Base-by-base conservation (phyloP, 306 rosid genomes). In the Glycine tomentella region DNA sequence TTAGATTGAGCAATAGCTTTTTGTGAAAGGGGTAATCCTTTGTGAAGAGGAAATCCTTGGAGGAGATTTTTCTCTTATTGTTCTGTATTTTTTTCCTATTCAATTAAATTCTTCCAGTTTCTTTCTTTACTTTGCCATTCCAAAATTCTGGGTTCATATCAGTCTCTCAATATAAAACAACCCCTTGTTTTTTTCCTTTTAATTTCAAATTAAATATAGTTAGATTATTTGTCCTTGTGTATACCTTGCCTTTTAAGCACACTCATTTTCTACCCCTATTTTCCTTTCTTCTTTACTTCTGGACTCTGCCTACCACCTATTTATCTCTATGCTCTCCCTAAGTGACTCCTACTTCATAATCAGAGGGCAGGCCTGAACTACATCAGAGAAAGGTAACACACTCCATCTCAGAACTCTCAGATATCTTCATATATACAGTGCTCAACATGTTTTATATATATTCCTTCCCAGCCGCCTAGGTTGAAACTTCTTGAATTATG, bases 321-420 rank as follows among this genome's bases (percentile, higher is more conserved):
- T 0, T 82, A 68, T 61, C 79, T 83, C 84, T 59, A 53, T 68
- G 75, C 79, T 74, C 88, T 72, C 83, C 78, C 74, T 55, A 50
- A 59, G 86, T 81, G 83, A 76, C 81, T 81, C 74, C 86, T 66
- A 57, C 82, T 80, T 83, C 90, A 84, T 70, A 63, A 82, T 76
- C 76, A 71, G 87, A 86, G 91, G 86, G 99, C 91, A 91, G 91
- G 99, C 97, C 87, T 93, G 95, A 91, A 95, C 92, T 20, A 20
- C 20, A 20, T 20, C 20, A 91, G 94, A 87, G 99, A 91, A 91
- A 95, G 99, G 99, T 94, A 84, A 88, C 75, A 15, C 69, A 69
- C 36, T 79, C 44, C 52, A 25, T 80, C 55, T 78, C 72, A 7
- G 8, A 69, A 34, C 49, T 76, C 20, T 0, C 0, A 20, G 20